These are phyloP conservation scores for Ochetophila trinervis DNA, from an alignment of 306 rosid genomes.

Conservation along the genomic window DNA sequence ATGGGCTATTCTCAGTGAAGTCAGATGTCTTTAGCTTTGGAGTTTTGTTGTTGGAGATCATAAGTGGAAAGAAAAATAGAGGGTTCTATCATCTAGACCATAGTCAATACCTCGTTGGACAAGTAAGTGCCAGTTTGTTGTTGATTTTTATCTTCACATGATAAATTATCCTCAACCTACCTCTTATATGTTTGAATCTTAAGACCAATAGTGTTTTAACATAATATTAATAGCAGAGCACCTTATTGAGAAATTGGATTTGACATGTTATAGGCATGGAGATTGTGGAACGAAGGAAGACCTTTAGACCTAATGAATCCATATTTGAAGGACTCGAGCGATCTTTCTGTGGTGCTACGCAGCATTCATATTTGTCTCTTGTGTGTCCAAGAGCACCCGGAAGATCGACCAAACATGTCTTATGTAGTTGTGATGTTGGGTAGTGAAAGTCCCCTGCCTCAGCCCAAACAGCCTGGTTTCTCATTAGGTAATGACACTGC, in stretches of 20 bases:
- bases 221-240: too few relatives aligned
- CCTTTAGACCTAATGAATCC: conserved; percentile 35
- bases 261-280: conserved; percentile 50
- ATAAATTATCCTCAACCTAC: too few relatives aligned
- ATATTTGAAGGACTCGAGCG: conserved; percentile 18
- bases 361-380: conserved; percentile 47
- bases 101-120: conserved; percentile 27
- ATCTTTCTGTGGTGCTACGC: conserved; percentile 21
- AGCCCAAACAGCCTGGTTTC: conserved; percentile 49
- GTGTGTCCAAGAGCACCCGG: conserved; percentile 38
- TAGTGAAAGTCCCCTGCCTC: conserved; percentile 23
- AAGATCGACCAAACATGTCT: conserved; percentile 32
- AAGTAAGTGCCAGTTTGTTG: conserved; percentile 23
- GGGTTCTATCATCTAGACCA: conserved; percentile 13
- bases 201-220: too few relatives aligned
- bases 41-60: too few relatives aligned
- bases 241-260: too few relatives aligned
- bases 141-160: too few relatives aligned
- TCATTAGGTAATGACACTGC: conserved; percentile 4
- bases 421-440: conserved; percentile 37
- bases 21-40: too few relatives aligned
- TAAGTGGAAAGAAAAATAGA: too few relatives aligned
- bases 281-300: conserved; percentile 34
- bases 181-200: too few relatives aligned
- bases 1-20: too few relatives aligned